Evolutionary conservation across 2,329 filamentous ascomycete species (phyloP).

Genomic region (Ilyonectria destructans): DNA sequence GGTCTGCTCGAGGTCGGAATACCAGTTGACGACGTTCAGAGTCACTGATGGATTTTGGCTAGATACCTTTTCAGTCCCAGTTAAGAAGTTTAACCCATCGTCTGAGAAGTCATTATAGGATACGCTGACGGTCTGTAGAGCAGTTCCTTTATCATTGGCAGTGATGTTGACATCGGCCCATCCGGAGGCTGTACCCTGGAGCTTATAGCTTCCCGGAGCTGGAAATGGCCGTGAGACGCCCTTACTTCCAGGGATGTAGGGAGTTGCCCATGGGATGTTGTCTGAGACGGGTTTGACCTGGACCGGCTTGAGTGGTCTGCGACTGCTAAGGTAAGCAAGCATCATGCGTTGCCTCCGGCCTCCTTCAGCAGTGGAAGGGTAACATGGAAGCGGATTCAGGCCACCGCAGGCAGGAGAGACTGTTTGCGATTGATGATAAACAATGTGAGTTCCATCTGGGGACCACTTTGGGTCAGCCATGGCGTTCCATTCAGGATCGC

Average conservation of each 20-base stretch:
- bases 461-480: constrained; percentile 62
- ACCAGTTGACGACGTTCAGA: background rate
- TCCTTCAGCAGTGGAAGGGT: constrained; percentile 56
- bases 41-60: background rate
- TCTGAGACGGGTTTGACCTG: background rate
- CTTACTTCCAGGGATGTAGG: background rate
- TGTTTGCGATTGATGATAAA: constrained; percentile 60
- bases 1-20: background rate
- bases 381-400: constrained; percentile 59
- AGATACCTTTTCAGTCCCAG: background rate
- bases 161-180: background rate
- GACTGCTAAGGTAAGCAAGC: constrained; percentile 56
- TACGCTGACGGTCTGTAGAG: background rate
- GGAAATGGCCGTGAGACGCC: too few species aligned
- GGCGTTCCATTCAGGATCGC: constrained; percentile 66
- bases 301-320: constrained; percentile 26
- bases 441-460: constrained; percentile 60
- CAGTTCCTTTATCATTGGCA: background rate
- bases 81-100: background rate
- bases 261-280: background rate
- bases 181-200: background rate
- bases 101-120: background rate
- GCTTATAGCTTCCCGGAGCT: background rate
- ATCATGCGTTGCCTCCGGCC: constrained; percentile 59
- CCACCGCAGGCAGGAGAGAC: constrained; percentile 61